Base-by-base conservation (phyloP, 2,329 filamentous ascomycete species). In the Hortaea sp. region DNA sequence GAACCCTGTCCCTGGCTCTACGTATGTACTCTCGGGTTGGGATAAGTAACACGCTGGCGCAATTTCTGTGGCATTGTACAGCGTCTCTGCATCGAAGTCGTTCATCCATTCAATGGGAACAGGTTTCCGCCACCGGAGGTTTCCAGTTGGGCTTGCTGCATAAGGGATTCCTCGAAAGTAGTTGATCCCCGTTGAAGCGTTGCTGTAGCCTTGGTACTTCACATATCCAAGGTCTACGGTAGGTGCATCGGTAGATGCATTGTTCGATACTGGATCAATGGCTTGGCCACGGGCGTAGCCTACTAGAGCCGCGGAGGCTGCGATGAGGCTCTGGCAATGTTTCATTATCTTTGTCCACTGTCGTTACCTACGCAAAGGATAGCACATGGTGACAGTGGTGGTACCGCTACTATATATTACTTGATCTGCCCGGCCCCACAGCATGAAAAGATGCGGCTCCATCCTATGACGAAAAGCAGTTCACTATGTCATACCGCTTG, bases 121-220 rank as follows among this genome's bases (percentile, higher is more conserved):
- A 5, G 63, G 60, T 28, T 57, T 52, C 44, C 57, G 56, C 61
- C 62, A 66, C 6, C 63, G 56, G 9, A 63, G 54, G 5, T 55
- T 29, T 4, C 57, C 62, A 3, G 54, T 48, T 5, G 63, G 63
- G 7, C 56, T 46, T 29, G 55, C 49, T 4, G 63, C 62, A 30
- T 47, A 51, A 46, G 43, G 49, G 12, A 51, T 46, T 13, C 48
- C 48, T 37, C 50, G 9, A 39, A 47, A 53, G 38, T 52, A 53
- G 39, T 53, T 50, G 41, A 55, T 53, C 3, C 51, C 51, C 13
- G 47, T 43, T 7, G 51, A 52, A 1, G 44, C 12, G 34, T 55
- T 55, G 12, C 34, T 45, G 27, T 41, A 39, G 31, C 54, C 54
- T 37, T 39, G 44, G 41, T 53, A 55, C 39, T 50, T 55, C 9